Base-by-base conservation (phyloP, 305 asterid species). In the Fraxinus paxiana region DNA sequence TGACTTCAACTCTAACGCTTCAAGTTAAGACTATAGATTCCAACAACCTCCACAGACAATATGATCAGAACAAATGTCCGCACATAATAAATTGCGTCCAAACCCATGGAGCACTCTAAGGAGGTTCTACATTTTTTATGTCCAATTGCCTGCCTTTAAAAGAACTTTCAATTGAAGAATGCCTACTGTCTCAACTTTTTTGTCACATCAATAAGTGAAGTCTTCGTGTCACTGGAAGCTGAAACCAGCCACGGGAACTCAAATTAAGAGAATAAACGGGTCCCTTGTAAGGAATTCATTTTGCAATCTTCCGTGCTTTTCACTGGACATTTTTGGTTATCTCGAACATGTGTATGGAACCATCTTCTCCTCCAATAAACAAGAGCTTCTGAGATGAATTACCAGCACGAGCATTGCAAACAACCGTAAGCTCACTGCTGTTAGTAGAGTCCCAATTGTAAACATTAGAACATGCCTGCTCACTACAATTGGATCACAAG, bases 221-320 rank as follows among this genome's bases (percentile, higher is more conserved):
- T 88, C 82, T 88, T 91, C 70, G 97, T 97, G 70, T 95, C 97
- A 79, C 96, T 88, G n/a, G 98, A 95, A 38, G 97, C 97, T 38
- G 97, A 90, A 76, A 92, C 97, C 74, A 93, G 90, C 98, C 98
- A 95, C 31, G 98, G 98, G 87, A 92, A 93, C 88, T 93, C 98
- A 77, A 95, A 93, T 37, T 94, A 82, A 92, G 98, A 83, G 97
- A 89, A 79, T 90, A 82, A 38, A 95, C 94, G 1, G 95, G 81
- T 10, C 92, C 97, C 41, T 5, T 76, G 83, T 95, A 98, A 83
- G 98, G 98, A 74, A 84, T 75, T 97, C 98, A 93, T 46, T 91
- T 91, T 5, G 97, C 93, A 83, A 90, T 82, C 86, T 81, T 89
- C 82, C 87, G 84, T 28, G 85, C 78, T 76, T 43, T 83, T 81